Percentiles rank a stretch among this genome's conserved stretches.
phyloP scores from a whole-genome alignment of 306 rosid species.

The Ochetophila trinervis region DNA sequence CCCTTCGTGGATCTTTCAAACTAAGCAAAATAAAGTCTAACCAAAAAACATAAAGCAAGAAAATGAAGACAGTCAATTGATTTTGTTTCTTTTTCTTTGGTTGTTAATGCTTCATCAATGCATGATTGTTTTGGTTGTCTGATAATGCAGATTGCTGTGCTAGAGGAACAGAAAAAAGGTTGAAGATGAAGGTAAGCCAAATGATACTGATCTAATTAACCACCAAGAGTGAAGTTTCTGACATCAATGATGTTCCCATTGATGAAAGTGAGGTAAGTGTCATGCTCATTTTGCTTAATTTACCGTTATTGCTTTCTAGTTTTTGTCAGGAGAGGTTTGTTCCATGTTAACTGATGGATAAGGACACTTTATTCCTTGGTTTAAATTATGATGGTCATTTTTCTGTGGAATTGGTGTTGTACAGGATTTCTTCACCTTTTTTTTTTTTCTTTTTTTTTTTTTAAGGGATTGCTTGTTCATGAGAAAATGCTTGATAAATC shows the following conservation, averaged over 20 bases:
- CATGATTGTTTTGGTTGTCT: slow-evolving; percentile 30
- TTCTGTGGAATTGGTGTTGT: too few relatives aligned
- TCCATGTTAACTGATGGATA: background rate
- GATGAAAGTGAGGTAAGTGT: slow-evolving; percentile 80
- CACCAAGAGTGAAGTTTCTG: slow-evolving; percentile 49
- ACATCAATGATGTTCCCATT: slow-evolving; percentile 83
- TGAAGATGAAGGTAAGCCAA: slow-evolving; percentile 59
- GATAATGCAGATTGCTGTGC: slow-evolving; percentile 66
- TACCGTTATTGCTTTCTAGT: background rate
- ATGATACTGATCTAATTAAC: slow-evolving; percentile 47
- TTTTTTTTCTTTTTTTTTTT: too few relatives aligned
- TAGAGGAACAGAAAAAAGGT: slow-evolving; percentile 76
- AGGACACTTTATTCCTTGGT: background rate
- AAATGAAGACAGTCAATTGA: background rate
- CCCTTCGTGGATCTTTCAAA: too few relatives aligned
- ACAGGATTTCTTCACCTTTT: too few relatives aligned
- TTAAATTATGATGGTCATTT: background rate
- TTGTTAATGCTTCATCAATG: slow-evolving; percentile 1
- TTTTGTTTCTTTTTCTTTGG: slow-evolving; percentile 1
- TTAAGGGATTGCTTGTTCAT: background rate
- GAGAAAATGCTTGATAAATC: background rate
- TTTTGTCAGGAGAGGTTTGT: background rate
- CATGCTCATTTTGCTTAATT: background rate
- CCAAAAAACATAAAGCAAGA: too few relatives aligned
- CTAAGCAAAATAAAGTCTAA: too few relatives aligned